A percentile compares a stretch with the other conserved stretches of the same genome.
Evolutionary conservation across 2,329 filamentous ascomycete species (phyloP).

Genomic region (Calonectria hawksworthii): DNA sequence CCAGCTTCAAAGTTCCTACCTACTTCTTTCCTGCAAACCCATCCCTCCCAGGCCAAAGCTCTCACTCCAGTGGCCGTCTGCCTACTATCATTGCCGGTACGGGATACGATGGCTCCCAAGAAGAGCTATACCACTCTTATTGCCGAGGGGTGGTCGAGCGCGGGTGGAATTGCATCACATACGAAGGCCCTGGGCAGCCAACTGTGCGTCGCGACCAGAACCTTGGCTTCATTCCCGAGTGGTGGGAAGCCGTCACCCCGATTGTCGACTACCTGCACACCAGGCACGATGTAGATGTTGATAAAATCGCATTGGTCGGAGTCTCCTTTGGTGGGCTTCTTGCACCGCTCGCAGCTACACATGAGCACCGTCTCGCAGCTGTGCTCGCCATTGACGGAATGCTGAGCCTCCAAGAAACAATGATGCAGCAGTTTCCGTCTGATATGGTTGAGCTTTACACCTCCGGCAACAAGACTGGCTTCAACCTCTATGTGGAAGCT

Average conservation of each 20-base stretch:
- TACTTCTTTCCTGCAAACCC: conserved; percentile 48
- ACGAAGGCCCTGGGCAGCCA: conserved; percentile 27
- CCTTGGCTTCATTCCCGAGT: conserved; percentile 25
- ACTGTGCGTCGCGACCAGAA: conserved; percentile 27
- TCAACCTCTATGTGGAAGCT: conserved; percentile 1
- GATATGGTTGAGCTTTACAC: conserved; percentile 6
- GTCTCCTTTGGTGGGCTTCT: conserved; percentile 40
- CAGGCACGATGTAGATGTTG: conserved; percentile 15
- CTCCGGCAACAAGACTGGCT: conserved; percentile 17
- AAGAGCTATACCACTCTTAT: conserved; percentile 56
- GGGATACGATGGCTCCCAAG: conserved; percentile 58
- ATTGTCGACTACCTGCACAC: conserved; percentile 22
- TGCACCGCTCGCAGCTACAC: conserved; percentile 26
- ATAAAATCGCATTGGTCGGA: conserved; percentile 18
- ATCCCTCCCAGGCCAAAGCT: not conserved
- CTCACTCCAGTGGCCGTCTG: conserved; percentile 7
- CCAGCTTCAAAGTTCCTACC: conserved; percentile 49
- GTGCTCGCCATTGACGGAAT: conserved; percentile 29
- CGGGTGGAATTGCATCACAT: conserved; percentile 50
- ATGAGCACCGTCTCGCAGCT: conserved; percentile 28
- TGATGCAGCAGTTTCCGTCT: conserved; percentile 2
- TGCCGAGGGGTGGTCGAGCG: conserved; percentile 52
- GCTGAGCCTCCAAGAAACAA: conserved; percentile 6
- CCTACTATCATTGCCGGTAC: conserved; percentile 57
- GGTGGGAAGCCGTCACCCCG: conserved; percentile 26